phyloP scores from a whole-genome alignment of 345 rosid genomes.

The Nasturtium officinale region DNA sequence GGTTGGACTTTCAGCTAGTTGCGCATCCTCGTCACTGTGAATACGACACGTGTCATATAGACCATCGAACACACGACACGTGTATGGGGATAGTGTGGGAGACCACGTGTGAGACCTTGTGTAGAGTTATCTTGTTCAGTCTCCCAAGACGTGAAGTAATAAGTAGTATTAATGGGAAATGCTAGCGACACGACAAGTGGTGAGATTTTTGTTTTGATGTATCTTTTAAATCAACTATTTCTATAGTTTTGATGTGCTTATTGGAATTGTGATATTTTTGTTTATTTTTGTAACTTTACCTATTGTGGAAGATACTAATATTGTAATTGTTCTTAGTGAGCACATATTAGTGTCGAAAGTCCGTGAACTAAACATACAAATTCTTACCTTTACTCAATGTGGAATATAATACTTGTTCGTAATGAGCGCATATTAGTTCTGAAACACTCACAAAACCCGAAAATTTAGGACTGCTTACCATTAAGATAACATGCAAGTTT shows the following conservation, averaged over 20 bases:
- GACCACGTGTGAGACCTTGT: conserved; percentile 39
- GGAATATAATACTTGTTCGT: neutral
- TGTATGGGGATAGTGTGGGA: neutral
- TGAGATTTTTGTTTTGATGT: conserved; percentile 26
- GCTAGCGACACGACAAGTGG: conserved; percentile 31
- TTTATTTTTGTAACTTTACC: conserved; percentile 16
- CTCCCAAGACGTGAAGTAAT: conserved; percentile 46
- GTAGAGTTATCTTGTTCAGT: conserved; percentile 44
- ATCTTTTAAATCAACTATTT: neutral
- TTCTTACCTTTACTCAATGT: neutral
- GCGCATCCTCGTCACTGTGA: conserved; percentile 41
- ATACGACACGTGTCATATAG: conserved; percentile 25
- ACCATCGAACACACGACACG: neutral
- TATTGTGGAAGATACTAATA: conserved; percentile 11
- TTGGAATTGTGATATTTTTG: conserved; percentile 1
- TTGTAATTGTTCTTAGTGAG: neutral
- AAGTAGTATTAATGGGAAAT: conserved; percentile 29
- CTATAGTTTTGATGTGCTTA: neutral
- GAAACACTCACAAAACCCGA: neutral
- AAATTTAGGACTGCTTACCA: neutral
- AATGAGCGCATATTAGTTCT: neutral
- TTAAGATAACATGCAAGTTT: neutral
- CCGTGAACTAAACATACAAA: neutral
- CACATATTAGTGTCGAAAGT: conserved; percentile 3
- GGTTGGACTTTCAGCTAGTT: conserved; percentile 13